Evolutionary conservation across 2,329 filamentous ascomycete species (phyloP).

Genomic region (Aspergillus pseudonomiae): DNA sequence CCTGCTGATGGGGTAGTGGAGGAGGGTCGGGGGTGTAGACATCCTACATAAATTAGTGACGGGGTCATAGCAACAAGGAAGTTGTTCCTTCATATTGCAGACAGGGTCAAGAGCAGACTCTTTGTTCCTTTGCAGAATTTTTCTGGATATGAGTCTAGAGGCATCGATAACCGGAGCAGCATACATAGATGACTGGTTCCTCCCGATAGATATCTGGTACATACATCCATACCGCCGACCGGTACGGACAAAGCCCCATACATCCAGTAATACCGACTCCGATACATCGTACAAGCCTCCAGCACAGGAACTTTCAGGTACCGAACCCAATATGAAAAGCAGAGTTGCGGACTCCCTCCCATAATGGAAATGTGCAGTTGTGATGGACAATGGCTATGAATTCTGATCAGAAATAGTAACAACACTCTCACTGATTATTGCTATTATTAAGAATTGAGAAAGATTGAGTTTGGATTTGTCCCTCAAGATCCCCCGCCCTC

Average conservation of each 20-base stretch:
- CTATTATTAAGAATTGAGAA: not conserved
- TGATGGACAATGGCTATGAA: not conserved
- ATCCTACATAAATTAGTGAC: not conserved
- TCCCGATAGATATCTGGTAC: not conserved
- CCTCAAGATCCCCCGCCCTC: not conserved
- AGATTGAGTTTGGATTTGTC: slow-evolving; percentile 1
- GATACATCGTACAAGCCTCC: not conserved
- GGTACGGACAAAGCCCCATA: not conserved
- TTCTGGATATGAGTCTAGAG: not conserved
- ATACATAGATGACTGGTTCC: not conserved
- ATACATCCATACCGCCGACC: not conserved
- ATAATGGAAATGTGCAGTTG: not conserved
- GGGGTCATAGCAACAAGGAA: not conserved
- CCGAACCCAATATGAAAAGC: slow-evolving; percentile 5
- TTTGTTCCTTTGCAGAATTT: not conserved
- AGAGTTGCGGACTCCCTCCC: not conserved
- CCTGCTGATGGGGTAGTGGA: not conserved
- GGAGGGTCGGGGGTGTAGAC: not conserved
- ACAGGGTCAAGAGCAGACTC: not conserved
- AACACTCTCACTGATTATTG: not conserved
- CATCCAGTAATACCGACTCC: not conserved
- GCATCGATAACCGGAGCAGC: not conserved
- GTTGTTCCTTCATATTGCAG: not conserved
- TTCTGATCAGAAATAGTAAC: not conserved
- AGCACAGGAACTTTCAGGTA: not conserved